Conservation (phyloP, 495 filamentous ascomycete genomes). For the Astrothelium subdiscretum region DNA sequence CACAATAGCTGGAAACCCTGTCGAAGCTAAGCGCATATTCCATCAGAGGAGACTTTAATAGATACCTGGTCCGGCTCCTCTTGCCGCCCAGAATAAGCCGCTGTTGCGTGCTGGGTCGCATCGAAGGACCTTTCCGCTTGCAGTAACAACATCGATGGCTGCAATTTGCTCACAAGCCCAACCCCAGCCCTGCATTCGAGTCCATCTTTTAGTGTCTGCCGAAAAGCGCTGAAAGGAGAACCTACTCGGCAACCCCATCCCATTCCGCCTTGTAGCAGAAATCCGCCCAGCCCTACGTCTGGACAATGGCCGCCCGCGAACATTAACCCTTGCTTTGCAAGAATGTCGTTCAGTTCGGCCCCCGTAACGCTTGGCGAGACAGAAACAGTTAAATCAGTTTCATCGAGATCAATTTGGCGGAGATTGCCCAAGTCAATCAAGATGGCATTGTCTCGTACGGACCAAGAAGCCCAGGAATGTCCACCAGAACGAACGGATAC, state of each 20-base stretch:
- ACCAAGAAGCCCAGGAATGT: slow-evolving; percentile 44
- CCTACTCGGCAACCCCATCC: slow-evolving; percentile 42
- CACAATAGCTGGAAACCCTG: slow-evolving; percentile 38
- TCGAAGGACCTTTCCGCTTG: slow-evolving; percentile 28
- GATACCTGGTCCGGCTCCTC: slow-evolving; percentile 38
- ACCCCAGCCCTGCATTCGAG: slow-evolving; percentile 35
- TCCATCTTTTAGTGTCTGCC: neutral
- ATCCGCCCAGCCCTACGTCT: slow-evolving; percentile 45
- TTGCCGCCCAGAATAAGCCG: slow-evolving; percentile 41
- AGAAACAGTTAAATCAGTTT: slow-evolving; percentile 21
- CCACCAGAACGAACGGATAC: slow-evolving; percentile 44
- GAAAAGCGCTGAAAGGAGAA: too few relatives aligned
- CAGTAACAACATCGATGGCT: slow-evolving; percentile 40
- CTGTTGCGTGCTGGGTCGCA: slow-evolving; percentile 32
- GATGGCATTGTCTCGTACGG: slow-evolving; percentile 38
- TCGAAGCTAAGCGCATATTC: neutral
- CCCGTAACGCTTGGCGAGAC: slow-evolving; percentile 38
- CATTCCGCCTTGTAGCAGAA: slow-evolving; percentile 44
- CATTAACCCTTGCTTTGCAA: slow-evolving; percentile 29
- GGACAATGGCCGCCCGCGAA: slow-evolving; percentile 46
- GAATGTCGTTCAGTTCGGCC: slow-evolving; percentile 29
- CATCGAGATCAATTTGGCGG: slow-evolving; percentile 29
- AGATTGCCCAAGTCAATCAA: slow-evolving; percentile 37
- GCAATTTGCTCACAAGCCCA: slow-evolving; percentile 42
- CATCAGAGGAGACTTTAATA: too few relatives aligned